Evolutionary conservation across 2,329 filamentous ascomycete species (phyloP), one percentile per base, ranked within the genome.

Genomic region (Aureobasidium sp.): DNA sequence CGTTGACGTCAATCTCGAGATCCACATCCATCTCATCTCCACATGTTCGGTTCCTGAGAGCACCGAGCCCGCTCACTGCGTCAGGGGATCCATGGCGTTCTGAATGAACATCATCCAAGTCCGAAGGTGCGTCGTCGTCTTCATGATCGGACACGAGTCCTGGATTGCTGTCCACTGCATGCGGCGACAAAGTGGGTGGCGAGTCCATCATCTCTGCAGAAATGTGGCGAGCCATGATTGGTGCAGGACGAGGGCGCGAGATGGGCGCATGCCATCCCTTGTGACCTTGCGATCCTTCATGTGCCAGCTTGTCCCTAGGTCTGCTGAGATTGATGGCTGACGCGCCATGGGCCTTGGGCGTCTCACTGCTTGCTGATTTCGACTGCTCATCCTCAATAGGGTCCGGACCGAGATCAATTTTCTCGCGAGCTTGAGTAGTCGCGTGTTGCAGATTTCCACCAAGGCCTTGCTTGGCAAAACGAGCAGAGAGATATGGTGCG

Each of bases 121-220:
- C 65, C 16, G 64, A 66, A 59, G 70, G 75, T 44, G 78, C 75
- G 59, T 78, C 77, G 61, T 80, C 76, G 34, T 78, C 78, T 61
- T 80, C 78, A 67, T 79, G 76, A 64, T 81, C 78, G 65, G 76
- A 79, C 39, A 80, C 76, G 63, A 81, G 69, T 29, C 78, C 78
- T 16, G 78, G 78, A 57, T 78, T 78, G 66, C 76, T 78, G 67
- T 80, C 78, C 59, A 76, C 74, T 2, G 77, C 76, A 62, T 79
- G 72, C 36, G 78, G 78, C 64, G 75, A 78, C 63, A 66, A 60
- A 32, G 68, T 68, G 11, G 68, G 66, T 7, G 70, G 69, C 21
- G 71, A 71, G 39, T 68, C 65, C 3, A 69, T 68, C n/a, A 68
- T 65, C 34, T 69, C 67, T 14, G 32, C 54, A 10, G 54, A 13